These are phyloP conservation scores for Lactifluus piperatus DNA, from an alignment of 768 basidiomycete species.

Conservation along the genomic window DNA sequence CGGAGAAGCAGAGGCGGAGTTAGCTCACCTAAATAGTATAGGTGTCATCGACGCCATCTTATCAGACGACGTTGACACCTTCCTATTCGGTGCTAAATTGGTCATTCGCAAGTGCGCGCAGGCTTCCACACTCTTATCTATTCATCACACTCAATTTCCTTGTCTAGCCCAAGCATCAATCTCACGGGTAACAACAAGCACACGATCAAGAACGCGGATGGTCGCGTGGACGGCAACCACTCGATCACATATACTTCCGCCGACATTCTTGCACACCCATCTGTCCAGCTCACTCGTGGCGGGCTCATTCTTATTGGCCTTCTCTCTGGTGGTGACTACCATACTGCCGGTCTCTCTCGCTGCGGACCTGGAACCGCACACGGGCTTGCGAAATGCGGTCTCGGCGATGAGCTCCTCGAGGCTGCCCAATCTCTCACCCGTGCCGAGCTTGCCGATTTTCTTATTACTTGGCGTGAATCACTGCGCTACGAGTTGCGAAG, in stretches of 20 bases:
- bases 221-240: slow-evolving; percentile 69
- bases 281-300: slow-evolving; percentile 43
- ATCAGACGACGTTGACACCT: slow-evolving; percentile 90
- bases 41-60: slow-evolving; percentile 83
- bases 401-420: slow-evolving; percentile 59
- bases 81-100: slow-evolving; percentile 78
- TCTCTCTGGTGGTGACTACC: slow-evolving; percentile 87
- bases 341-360: slow-evolving; percentile 55
- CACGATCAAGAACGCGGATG: slow-evolving; percentile 53
- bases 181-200: slow-evolving; percentile 65
- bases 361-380: slow-evolving; percentile 68
- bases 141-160: not conserved
- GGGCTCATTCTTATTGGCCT: slow-evolving; percentile 80
- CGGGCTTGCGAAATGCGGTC: slow-evolving; percentile 73
- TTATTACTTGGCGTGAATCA: slow-evolving; percentile 54
- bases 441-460: slow-evolving; percentile 39
- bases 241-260: slow-evolving; percentile 33
- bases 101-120: slow-evolving; percentile 72
- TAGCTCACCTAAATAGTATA: slow-evolving; percentile 75
- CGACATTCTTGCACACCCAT: slow-evolving; percentile 36
- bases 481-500: slow-evolving; percentile 58
- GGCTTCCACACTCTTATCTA: not conserved
- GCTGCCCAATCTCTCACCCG: slow-evolving; percentile 43
- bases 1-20: slow-evolving; percentile 91
- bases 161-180: slow-evolving; percentile 52